These are phyloP conservation scores for Nicotiana rustica DNA, from an alignment of 305 asterid genomes.

Conservation along the genomic window DNA sequence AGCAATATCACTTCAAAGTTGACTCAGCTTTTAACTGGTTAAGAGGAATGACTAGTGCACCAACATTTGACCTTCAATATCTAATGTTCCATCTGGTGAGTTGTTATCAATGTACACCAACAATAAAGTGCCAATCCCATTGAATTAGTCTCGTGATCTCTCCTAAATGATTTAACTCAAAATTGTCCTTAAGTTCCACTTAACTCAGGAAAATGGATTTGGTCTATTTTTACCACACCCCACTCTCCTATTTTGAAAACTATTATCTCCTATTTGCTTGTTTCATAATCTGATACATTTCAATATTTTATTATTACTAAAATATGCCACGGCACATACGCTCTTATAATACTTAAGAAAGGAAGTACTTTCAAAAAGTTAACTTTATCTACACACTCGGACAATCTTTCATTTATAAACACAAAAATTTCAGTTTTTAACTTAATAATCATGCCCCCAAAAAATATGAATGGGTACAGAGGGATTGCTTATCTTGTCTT, in stretches of 20 bases:
- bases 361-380: neutral
- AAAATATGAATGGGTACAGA: neutral
- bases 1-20: slow-evolving; percentile 12
- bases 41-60: neutral
- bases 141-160: slow-evolving; percentile 9
- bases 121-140: neutral
- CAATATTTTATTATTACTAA: neutral
- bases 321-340: neutral
- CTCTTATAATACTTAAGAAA: neutral
- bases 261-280: neutral
- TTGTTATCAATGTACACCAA: neutral
- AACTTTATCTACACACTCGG: neutral
- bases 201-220: slow-evolving; percentile 13
- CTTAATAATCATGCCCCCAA: neutral
- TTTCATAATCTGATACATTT: slow-evolving; percentile 7
- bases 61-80: neutral
- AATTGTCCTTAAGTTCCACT: neutral
- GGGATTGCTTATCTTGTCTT: neutral
- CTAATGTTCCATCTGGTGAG: neutral
- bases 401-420: neutral
- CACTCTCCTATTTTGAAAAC: slow-evolving; percentile 5
- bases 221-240: slow-evolving; percentile 2
- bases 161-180: neutral
- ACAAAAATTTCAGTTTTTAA: neutral
- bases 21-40: neutral